Evolutionary conservation across 2,329 filamentous ascomycete genomes (phyloP).

Genomic region (Beauveria scarabaeidicola): DNA sequence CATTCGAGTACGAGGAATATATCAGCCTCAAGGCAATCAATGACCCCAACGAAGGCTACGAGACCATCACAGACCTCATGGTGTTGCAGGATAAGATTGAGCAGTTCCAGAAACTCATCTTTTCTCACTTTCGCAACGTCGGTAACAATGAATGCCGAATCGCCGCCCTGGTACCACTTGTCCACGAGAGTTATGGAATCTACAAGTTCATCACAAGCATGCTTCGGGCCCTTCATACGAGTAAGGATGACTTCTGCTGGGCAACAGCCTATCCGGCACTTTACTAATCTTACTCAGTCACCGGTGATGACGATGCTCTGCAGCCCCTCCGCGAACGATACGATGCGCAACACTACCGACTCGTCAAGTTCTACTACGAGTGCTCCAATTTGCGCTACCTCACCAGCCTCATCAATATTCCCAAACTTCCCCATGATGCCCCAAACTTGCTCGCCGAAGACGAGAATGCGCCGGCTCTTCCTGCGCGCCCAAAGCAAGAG

Average conservation of each 20-base stretch:
- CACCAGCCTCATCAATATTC: constrained; percentile 91
- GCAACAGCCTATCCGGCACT: background rate
- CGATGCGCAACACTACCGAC: constrained; percentile 89
- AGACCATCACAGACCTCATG: constrained; percentile 96
- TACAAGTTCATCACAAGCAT: constrained; percentile 99
- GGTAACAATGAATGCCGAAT: constrained; percentile 96
- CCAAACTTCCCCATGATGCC: constrained; percentile 88
- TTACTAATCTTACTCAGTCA: constrained; percentile 4
- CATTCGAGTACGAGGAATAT: constrained; percentile 98
- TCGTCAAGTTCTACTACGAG: constrained; percentile 98
- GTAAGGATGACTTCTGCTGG: constrained; percentile 38
- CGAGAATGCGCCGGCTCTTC: constrained; percentile 73
- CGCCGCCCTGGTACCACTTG: constrained; percentile 82
- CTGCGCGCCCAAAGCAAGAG: constrained; percentile 69
- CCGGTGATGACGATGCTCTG: constrained; percentile 82
- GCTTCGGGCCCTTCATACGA: constrained; percentile 94
- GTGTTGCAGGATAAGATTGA: constrained; percentile 96
- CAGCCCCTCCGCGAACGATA: constrained; percentile 82
- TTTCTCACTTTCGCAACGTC: constrained; percentile 87
- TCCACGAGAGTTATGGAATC: constrained; percentile 97
- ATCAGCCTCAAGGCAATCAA: constrained; percentile 97
- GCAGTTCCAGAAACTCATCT: constrained; percentile 96
- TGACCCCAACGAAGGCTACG: constrained; percentile 94
- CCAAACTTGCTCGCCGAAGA: constrained; percentile 83
- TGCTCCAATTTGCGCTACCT: constrained; percentile 96